Conservation (phyloP, 2,329 filamentous ascomycete species). For the Clonostachys byssicola region DNA sequence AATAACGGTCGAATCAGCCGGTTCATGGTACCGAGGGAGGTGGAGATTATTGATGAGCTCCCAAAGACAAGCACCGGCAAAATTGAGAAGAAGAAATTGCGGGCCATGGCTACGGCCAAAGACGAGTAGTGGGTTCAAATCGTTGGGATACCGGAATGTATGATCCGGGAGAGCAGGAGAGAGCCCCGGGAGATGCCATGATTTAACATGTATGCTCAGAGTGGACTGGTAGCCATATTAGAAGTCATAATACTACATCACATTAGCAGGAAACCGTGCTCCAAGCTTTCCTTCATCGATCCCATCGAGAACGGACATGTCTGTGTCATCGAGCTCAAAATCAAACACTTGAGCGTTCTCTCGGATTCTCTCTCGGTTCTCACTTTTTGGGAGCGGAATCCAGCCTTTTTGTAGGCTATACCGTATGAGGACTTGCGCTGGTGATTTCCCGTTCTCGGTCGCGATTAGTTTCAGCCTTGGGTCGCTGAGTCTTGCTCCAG, state of each 20-base stretch:
- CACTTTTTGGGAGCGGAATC: slow-evolving; percentile 66
- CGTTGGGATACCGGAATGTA: too few species aligned
- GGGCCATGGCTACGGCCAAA: slow-evolving; percentile 71
- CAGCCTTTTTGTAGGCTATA: slow-evolving; percentile 68
- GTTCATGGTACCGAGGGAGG: slow-evolving; percentile 78
- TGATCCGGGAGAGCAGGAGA: not conserved
- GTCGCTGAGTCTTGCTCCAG: slow-evolving; percentile 38
- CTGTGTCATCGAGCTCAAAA: slow-evolving; percentile 51
- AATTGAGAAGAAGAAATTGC: slow-evolving; percentile 88
- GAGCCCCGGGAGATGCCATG: not conserved
- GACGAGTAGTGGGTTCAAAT: not conserved
- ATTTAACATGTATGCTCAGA: too few species aligned
- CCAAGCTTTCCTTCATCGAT: slow-evolving; percentile 15
- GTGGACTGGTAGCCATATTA: not conserved
- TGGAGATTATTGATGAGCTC: slow-evolving; percentile 78
- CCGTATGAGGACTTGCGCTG: slow-evolving; percentile 63
- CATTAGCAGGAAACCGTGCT: not conserved
- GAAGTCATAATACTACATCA: not conserved
- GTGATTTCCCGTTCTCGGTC: slow-evolving; percentile 53
- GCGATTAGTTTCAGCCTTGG: slow-evolving; percentile 50
- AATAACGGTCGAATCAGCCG: slow-evolving; percentile 75
- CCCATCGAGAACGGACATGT: slow-evolving; percentile 41
- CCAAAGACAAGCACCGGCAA: slow-evolving; percentile 98
- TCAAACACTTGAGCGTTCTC: slow-evolving; percentile 58
- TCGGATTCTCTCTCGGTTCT: slow-evolving; percentile 51